phyloP scores from a whole-genome alignment of 75 land plant genomes.

The Sequoiadendron giganteum region DNA sequence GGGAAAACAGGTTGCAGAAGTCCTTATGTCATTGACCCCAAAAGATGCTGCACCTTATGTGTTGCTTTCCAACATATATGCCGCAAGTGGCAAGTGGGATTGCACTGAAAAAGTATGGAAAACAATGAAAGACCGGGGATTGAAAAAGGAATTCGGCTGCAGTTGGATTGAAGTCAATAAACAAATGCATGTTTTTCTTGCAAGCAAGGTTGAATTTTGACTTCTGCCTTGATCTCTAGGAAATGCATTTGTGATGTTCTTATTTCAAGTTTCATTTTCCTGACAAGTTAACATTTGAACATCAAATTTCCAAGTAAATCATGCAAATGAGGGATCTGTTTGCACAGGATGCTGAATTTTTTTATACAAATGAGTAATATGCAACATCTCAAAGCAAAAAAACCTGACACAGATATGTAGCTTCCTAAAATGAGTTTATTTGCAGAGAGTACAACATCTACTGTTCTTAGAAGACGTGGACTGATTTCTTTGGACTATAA shows the following conservation, averaged over 20 bases:
- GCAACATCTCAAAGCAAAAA: background rate
- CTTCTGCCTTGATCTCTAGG: background rate
- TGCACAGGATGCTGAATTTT: background rate
- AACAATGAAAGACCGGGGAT: constrained; percentile 36
- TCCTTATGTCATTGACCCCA: constrained; percentile 26
- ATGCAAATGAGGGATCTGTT: background rate
- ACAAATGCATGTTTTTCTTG: constrained; percentile 20
- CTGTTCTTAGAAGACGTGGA: background rate
- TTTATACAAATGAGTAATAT: background rate
- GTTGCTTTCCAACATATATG: constrained; percentile 38
- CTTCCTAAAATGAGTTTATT: background rate
- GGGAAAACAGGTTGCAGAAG: constrained; percentile 25
- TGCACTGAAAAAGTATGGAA: constrained; percentile 27
- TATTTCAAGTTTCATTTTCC: background rate
- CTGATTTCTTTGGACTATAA: background rate
- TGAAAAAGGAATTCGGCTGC: constrained; percentile 39
- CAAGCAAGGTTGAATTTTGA: background rate
- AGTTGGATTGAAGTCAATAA: constrained; percentile 46
- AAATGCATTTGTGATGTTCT: background rate
- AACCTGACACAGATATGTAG: background rate
- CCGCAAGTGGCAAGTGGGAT: constrained; percentile 43
- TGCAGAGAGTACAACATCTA: background rate
- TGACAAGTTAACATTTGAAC: background rate
- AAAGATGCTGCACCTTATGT: constrained; percentile 27
- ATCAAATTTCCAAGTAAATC: background rate